Conservation (phyloP, 345 rosid species). For the Angophora floribunda region DNA sequence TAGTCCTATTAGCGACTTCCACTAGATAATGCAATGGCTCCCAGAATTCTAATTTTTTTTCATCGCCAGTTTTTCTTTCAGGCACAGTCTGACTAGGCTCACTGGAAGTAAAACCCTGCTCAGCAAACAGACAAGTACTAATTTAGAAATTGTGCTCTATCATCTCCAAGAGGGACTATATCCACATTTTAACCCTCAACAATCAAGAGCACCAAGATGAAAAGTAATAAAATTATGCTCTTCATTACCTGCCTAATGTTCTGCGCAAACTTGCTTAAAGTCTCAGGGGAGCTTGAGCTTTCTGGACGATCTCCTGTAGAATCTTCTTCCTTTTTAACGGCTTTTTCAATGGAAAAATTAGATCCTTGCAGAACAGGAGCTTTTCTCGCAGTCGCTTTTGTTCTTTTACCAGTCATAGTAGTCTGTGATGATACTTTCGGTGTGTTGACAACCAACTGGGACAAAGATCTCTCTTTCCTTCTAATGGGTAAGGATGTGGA, state of each 20-base stretch:
- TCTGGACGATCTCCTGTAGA: slow-evolving; percentile 39
- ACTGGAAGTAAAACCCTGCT: slow-evolving; percentile 49
- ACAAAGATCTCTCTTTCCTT: slow-evolving; percentile 95
- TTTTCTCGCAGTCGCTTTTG: slow-evolving; percentile 50
- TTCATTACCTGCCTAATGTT: slow-evolving; percentile 62
- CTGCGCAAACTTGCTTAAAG: slow-evolving; percentile 35
- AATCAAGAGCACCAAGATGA: neutral
- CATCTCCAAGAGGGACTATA: neutral
- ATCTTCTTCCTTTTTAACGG: slow-evolving; percentile 42
- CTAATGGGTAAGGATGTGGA: slow-evolving; percentile 52
- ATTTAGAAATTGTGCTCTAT: neutral
- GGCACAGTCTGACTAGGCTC: slow-evolving; percentile 27
- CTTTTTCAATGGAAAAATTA: slow-evolving; percentile 31
- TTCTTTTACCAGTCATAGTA: slow-evolving; percentile 67
- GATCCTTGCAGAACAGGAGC: slow-evolving; percentile 32
- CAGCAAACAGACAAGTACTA: neutral
- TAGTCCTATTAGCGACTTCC: slow-evolving; percentile 89
- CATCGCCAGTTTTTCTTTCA: slow-evolving; percentile 24
- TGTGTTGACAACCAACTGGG: slow-evolving; percentile 78
- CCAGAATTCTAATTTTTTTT: slow-evolving; percentile 75
- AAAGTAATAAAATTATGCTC: neutral
- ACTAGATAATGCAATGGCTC: slow-evolving; percentile 88
- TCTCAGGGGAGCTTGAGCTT: slow-evolving; percentile 71
- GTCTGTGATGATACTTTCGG: slow-evolving; percentile 63
- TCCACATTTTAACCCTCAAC: neutral